Conservation (phyloP, 2,329 filamentous ascomycete species). For the Rhynchosporium secalis region DNA sequence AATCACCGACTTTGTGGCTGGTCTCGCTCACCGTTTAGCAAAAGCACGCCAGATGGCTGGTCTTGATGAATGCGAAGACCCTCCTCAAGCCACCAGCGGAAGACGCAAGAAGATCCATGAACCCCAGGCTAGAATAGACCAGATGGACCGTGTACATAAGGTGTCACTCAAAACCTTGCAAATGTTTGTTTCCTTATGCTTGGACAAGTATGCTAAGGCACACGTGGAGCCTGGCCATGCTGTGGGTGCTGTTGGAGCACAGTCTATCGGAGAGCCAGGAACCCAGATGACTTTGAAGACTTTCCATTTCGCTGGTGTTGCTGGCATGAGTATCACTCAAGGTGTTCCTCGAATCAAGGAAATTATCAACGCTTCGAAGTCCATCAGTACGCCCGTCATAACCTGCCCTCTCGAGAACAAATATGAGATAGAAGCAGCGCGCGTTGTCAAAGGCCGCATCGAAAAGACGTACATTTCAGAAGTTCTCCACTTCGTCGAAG, state of each 20-base stretch:
- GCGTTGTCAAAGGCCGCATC: constrained; percentile 87
- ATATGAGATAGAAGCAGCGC: constrained; percentile 73
- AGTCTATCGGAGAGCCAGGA: constrained; percentile 96
- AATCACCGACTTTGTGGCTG: constrained; percentile 71
- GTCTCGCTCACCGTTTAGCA: constrained; percentile 60
- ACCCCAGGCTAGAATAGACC: constrained; percentile 34
- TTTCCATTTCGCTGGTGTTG: constrained; percentile 99
- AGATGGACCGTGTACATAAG: constrained; percentile 74
- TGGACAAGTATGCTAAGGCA: constrained; percentile 87
- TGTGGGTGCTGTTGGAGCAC: constrained; percentile 92
- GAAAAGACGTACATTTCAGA: constrained; percentile 93
- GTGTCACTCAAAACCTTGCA: constrained; percentile 73
- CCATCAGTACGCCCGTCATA: constrained; percentile 93
- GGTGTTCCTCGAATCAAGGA: constrained; percentile 99
- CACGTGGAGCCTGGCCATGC: constrained; percentile 93
- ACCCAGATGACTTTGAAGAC: constrained; percentile 99
- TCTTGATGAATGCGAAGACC: constrained; percentile 46
- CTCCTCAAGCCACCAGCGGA: constrained; percentile 33
- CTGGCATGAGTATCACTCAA: constrained; percentile 98
- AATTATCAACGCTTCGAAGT: constrained; percentile 97
- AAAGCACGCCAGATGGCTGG: constrained; percentile 53
- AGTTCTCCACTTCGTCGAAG: constrained; percentile 76
- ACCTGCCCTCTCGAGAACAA: constrained; percentile 80
- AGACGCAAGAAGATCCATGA: constrained; percentile 38
- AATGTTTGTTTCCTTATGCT: constrained; percentile 76